These are phyloP conservation scores for Lyophyllum semitale DNA, from an alignment of 768 basidiomycete genomes.

Conservation along the genomic window DNA sequence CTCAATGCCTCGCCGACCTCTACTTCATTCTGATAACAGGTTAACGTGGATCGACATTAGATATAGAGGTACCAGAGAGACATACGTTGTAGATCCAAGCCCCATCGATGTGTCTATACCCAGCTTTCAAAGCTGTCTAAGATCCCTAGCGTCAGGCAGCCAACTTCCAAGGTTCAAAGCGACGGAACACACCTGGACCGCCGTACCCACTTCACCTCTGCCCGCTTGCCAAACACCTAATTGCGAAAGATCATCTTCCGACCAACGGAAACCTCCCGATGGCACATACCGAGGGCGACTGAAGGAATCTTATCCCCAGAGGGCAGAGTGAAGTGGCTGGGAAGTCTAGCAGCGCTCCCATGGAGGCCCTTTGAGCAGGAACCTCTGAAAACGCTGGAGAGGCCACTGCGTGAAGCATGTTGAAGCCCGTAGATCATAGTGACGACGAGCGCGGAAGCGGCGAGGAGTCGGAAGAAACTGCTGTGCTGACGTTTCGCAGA, in stretches of 20 bases:
- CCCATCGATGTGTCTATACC: constrained; percentile 74
- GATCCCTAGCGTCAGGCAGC: not conserved
- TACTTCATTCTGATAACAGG: constrained; percentile 56
- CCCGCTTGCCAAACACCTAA: constrained; percentile 66
- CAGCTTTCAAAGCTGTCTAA: constrained; percentile 58
- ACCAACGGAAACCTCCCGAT: not conserved
- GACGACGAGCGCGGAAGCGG: constrained; percentile 37
- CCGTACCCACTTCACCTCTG: constrained; percentile 60
- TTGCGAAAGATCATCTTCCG: not conserved
- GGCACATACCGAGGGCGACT: constrained; percentile 59
- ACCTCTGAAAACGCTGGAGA: not conserved
- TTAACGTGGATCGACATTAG: not conserved
- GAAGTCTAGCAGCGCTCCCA: constrained; percentile 21
- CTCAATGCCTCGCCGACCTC: constrained; percentile 67
- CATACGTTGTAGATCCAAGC: constrained; percentile 70
- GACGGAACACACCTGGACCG: constrained; percentile 53
- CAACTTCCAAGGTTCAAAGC: not conserved
- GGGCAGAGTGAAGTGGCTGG: constrained; percentile 58
- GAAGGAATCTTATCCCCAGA: constrained; percentile 71
- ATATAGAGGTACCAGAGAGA: not conserved
- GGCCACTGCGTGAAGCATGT: constrained; percentile 1
- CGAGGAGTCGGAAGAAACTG: constrained; percentile 50
- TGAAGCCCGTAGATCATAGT: constrained; percentile 9
- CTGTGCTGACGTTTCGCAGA: not conserved
- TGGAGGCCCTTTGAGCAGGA: constrained; percentile 11